Evolutionary conservation across 306 rosid species (phyloP), one percentile per base, ranked within the genome.

Genomic region (Cicer judaicum): DNA sequence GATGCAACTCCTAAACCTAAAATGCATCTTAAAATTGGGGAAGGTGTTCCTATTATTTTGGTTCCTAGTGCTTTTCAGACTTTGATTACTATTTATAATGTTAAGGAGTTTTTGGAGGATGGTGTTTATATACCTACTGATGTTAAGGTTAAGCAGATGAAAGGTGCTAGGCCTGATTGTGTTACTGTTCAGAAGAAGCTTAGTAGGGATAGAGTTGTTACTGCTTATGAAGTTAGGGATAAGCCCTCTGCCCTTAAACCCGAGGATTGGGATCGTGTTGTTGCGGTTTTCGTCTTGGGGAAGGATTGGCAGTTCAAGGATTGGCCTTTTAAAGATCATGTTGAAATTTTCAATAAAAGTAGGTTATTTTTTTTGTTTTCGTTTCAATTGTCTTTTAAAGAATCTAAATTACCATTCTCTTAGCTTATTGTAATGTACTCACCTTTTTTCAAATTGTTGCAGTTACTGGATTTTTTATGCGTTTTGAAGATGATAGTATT

Each of bases 131-230:
- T 95, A 54, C 89, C 97, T 3, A 95, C 98, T 4, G 99, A 95
- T 43, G 93, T 89, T 9, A 91, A 89, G 91, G 95, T 83, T 64
- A 95, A 95, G 88, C 96, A 90, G 87, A 92, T 92, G 99, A 92
- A 92, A 62, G 97, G 97, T 21, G 73, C 87, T 2, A 88, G 87
- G 73, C 99, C 98, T 0, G 99, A 95, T 40, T 95, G 99, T 10
- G 99, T 95, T 2, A 95, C 99, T 3, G 98, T 95, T 76, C 98
- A 95, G 90, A 92, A 95, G 91, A 95, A 95, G 91, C 93, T 95
- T 16, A 95, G 99, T 29, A 87, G 99, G 92, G 99, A 95, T 39
- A 86, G 98, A 53, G 98, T 87, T 14, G 98, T 95, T 39, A 85
- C 98, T 2, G 99, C 99, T 6, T 95, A 95, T 80, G 99, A 95